A percentile compares a stretch with the other conserved stretches of the same genome.
These are phyloP conservation scores for Xylaria nigripes DNA, from an alignment of 495 filamentous ascomycete species.

Conservation along the genomic window DNA sequence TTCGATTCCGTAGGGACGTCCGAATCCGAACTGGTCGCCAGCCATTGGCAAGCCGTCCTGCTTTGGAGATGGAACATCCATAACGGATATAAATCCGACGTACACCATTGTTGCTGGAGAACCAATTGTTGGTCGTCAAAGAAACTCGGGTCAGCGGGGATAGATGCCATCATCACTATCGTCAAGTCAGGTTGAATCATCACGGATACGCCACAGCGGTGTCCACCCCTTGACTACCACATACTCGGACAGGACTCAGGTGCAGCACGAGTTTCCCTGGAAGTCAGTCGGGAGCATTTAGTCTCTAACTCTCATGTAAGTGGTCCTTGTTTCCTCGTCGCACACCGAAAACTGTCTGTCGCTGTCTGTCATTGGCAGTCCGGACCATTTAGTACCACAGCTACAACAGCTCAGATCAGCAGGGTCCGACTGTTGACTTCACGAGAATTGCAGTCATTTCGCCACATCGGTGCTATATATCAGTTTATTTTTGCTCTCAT, in stretches of 20 bases:
- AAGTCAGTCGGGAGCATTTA: conserved; percentile 8
- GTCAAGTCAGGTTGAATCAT: no score
- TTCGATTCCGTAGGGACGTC: neutral
- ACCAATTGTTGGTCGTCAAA: no score
- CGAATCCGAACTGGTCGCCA: neutral
- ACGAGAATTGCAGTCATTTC: neutral
- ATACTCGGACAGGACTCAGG: neutral
- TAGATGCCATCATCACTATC: no score
- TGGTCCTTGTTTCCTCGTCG: neutral
- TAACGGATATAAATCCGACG: no score
- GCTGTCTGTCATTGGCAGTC: neutral
- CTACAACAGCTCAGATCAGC: no score
- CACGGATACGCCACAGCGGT: no score
- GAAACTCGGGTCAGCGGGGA: no score
- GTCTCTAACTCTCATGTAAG: neutral
- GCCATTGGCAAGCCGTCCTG: neutral
- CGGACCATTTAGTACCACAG: neutral
- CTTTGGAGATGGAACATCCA: neutral
- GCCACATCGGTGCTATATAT: neutral
- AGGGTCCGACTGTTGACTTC: neutral
- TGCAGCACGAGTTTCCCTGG: neutral
- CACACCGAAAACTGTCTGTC: neutral
- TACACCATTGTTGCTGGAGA: no score
- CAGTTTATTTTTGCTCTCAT: neutral
- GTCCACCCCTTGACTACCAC: no score